Percentiles rank a stretch among this genome's conserved stretches.
These are phyloP conservation scores for Arachnopeziza araneosa DNA, from an alignment of 2,329 filamentous ascomycete species.

Conservation along the genomic window DNA sequence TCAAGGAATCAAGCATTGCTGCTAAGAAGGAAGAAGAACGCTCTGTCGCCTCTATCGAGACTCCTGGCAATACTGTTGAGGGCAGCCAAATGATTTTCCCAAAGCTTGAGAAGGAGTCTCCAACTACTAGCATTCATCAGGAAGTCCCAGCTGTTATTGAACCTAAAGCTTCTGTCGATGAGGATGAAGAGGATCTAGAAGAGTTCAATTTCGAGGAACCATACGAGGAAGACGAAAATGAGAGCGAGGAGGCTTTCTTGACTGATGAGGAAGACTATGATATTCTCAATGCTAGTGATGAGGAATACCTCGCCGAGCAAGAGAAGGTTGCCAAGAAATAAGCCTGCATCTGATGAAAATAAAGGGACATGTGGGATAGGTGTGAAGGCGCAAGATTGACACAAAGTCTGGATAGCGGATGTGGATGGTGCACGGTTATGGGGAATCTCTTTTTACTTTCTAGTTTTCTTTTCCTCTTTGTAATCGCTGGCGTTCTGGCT, in stretches of 20 bases:
- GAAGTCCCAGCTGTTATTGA: slow-evolving; percentile 45
- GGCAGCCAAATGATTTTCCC: slow-evolving; percentile 90
- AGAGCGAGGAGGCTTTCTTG: slow-evolving; percentile 71
- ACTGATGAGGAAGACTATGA: slow-evolving; percentile 94
- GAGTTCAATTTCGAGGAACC: background rate
- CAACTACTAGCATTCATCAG: slow-evolving; percentile 71
- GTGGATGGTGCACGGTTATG: slow-evolving; percentile 7
- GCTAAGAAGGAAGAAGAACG: slow-evolving; percentile 32
- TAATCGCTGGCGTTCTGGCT: background rate
- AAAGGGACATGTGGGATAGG: slow-evolving; percentile 5
- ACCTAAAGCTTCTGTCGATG: slow-evolving; percentile 34
- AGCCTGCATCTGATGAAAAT: slow-evolving; percentile 10
- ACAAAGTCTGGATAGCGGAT: slow-evolving; percentile 25
- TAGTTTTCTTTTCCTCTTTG: background rate
- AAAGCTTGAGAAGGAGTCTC: slow-evolving; percentile 90
- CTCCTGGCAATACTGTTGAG: slow-evolving; percentile 28
- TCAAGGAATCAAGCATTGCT: slow-evolving; percentile 39
- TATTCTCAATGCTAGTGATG: slow-evolving; percentile 89
- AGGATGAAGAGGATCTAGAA: slow-evolving; percentile 52
- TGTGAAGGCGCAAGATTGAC: slow-evolving; percentile 28
- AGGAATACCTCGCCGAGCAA: slow-evolving; percentile 64
- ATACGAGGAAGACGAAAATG: slow-evolving; percentile 34
- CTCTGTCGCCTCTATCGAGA: slow-evolving; percentile 24
- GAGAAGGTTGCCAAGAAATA: slow-evolving; percentile 27
- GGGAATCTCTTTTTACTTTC: background rate